These are phyloP conservation scores for Sporodiniella umbellata DNA, from an alignment of 371 early-diverging fungal species.

Conservation along the genomic window DNA sequence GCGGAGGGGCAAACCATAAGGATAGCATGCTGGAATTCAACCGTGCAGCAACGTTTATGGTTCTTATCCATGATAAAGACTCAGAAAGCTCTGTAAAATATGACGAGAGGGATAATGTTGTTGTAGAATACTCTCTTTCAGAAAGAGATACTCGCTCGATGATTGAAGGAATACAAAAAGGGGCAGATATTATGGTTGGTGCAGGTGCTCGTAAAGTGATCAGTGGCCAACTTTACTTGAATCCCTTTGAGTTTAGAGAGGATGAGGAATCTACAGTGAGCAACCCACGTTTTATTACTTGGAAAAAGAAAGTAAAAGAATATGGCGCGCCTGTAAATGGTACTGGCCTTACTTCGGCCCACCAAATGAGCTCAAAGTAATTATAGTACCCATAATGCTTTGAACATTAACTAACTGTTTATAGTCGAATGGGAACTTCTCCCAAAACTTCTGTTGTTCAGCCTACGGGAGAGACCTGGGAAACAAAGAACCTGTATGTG, in stretches of 20 bases:
- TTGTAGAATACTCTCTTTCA: constrained; percentile 49
- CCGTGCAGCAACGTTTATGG: neutral
- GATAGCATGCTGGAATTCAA: constrained; percentile 46
- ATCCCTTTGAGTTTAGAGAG: constrained; percentile 35
- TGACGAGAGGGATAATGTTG: constrained; percentile 24
- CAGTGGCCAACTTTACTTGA: constrained; percentile 51
- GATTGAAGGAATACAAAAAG: constrained; percentile 46
- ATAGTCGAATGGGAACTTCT: constrained; percentile 64
- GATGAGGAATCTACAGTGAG: constrained; percentile 31
- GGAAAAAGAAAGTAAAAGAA: constrained; percentile 23
- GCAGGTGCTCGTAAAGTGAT: constrained; percentile 42
- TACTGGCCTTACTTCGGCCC: constrained; percentile 44
- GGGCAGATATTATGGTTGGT: constrained; percentile 44
- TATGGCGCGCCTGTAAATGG: constrained; percentile 32
- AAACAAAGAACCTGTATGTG: constrained; percentile 68
- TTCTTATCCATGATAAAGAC: constrained; percentile 34
- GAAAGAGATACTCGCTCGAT: constrained; percentile 53
- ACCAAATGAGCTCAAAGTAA: constrained; percentile 68
- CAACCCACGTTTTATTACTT: constrained; percentile 34
- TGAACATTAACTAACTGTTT: too few species aligned
- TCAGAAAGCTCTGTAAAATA: constrained; percentile 32
- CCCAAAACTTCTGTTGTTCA: constrained; percentile 58
- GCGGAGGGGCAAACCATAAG: constrained; percentile 53
- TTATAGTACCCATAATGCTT: constrained; percentile 5
- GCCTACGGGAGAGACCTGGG: constrained; percentile 75